These are phyloP conservation scores for Zygosaccharomyces sapae DNA, from an alignment of 1,139 yeast genomes.

Conservation along the genomic window DNA sequence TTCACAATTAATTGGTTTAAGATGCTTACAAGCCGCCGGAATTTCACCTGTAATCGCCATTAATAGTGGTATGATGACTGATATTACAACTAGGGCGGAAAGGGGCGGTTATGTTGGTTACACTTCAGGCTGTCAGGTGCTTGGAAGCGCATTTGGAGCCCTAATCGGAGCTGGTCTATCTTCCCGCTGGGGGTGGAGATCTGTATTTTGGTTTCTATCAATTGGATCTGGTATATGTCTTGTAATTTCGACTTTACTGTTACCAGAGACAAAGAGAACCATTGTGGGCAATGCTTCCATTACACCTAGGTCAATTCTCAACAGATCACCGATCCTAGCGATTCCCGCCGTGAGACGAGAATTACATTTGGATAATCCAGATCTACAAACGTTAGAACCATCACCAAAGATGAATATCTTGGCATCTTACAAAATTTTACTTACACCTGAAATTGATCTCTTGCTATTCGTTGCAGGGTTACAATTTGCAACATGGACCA, in stretches of 20 bases:
- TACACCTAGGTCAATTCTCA: slow-evolving; percentile 38
- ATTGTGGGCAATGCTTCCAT: slow-evolving; percentile 66
- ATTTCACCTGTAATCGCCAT: slow-evolving; percentile 69
- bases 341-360: slow-evolving; percentile 26
- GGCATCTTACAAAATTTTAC: slow-evolving; percentile 45
- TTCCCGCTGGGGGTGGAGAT: slow-evolving; percentile 62
- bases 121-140: slow-evolving; percentile 56
- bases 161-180: slow-evolving; percentile 66
- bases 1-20: slow-evolving; percentile 37
- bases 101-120: slow-evolving; percentile 65
- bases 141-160: slow-evolving; percentile 77
- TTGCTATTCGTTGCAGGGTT: slow-evolving; percentile 53
- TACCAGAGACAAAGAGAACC: slow-evolving; percentile 71
- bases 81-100: slow-evolving; percentile 54
- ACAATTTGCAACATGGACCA: slow-evolving; percentile 66
- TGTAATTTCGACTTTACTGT: slow-evolving; percentile 38
- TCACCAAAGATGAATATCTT: slow-evolving; percentile 39
- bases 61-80: slow-evolving; percentile 64
- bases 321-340: slow-evolving; percentile 42
- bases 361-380: slow-evolving; percentile 35
- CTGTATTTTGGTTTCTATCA: slow-evolving; percentile 70
- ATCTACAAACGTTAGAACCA: slow-evolving; percentile 30
- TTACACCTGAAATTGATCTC: slow-evolving; percentile 37
- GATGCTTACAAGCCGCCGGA: slow-evolving; percentile 68
- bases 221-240: slow-evolving; percentile 51